phyloP scores from a whole-genome alignment of 257 asterid species.

The Forsythia suspensa region DNA sequence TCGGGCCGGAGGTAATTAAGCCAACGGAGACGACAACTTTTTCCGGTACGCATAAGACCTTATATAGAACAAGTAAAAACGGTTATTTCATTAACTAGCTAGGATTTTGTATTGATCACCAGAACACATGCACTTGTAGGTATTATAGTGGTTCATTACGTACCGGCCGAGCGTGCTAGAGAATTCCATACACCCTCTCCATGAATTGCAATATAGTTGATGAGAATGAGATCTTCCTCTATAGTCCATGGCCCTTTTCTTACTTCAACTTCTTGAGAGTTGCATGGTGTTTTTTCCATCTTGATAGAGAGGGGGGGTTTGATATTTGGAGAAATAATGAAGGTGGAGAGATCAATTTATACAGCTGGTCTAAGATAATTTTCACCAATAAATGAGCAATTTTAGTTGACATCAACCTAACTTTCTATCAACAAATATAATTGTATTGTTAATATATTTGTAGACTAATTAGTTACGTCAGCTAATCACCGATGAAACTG shows the following conservation, averaged over 20 bases:
- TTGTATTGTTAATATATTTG: too few relatives aligned
- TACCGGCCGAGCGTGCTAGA: conserved; percentile 88
- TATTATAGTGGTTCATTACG: too few relatives aligned
- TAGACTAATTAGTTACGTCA: too few relatives aligned
- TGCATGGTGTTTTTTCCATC: conserved; percentile 77
- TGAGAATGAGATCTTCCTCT: conserved; percentile 96
- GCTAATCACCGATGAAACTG: too few relatives aligned
- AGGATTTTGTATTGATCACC: too few relatives aligned
- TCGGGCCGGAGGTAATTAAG: conserved; percentile 94
- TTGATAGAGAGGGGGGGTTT: conserved; percentile 21
- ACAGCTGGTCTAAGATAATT: conserved; percentile 37
- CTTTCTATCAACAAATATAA: too few relatives aligned
- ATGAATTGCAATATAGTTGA: conserved; percentile 88
- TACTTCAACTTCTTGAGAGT: conserved; percentile 76
- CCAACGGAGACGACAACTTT: conserved; percentile 96
- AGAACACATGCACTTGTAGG: too few relatives aligned
- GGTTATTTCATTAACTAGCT: too few relatives aligned
- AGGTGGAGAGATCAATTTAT: conserved; percentile 58
- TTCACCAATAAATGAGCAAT: conserved; percentile 27
- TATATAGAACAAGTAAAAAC: too few relatives aligned
- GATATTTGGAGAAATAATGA: conserved; percentile 31
- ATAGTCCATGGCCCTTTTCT: conserved; percentile 99
- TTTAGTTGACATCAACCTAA: conserved; percentile 25
- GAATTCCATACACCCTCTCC: conserved; percentile 99
- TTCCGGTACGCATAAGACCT: conserved; percentile 95